Evolutionary conservation across 441 rosid species (phyloP), one percentile per base, ranked within the genome.

Genomic region (Breynia disticha): DNA sequence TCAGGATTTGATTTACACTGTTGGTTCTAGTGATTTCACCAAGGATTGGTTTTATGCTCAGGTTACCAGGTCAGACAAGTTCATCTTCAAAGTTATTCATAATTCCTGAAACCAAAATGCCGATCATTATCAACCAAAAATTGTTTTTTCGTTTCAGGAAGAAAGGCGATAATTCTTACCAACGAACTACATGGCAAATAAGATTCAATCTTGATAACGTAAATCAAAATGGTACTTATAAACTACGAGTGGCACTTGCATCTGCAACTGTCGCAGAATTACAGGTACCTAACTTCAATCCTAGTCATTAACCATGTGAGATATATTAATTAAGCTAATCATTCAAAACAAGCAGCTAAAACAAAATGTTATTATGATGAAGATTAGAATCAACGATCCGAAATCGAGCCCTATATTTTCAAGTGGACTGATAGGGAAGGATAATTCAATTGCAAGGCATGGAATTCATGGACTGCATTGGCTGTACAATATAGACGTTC

Each of bases 391-490:
- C 51, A 86, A 86, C 47, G 74, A 79, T 19, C 55, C 65, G 14
- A 62, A 44, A 22, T 64, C 68, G 19, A 58, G 61, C 14, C 79
- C 75, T 16, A 46, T 50, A 5, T 86, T 76, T 62, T 72, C 93
- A 1, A 89, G 80, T 1, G 88, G 86, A 56, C 53, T 65, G 20
- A 77, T 83, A 7, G 95, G 95, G 45, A 77, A 77, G 49, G 97
- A 86, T 62, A 89, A 89, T 60, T 46, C 95, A 0, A 75, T 89
- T 20, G 77, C 86, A 41, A 83, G 97, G 67, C 93, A 89, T 50
- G 97, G 97, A 22, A 80, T 83, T 53, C 97, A 77, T 55, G 95
- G 95, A 55, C 69, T 82, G 35, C 82, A 83, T 63, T 65, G 95
- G 74, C 80, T 86, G 20, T 89, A 67, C 75, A 70, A 61, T 19